A percentile compares a stretch with the other conserved stretches of the same genome.
Evolutionary conservation across 768 basidiomycete species (phyloP).

Genomic region (Termitomyces sp.): DNA sequence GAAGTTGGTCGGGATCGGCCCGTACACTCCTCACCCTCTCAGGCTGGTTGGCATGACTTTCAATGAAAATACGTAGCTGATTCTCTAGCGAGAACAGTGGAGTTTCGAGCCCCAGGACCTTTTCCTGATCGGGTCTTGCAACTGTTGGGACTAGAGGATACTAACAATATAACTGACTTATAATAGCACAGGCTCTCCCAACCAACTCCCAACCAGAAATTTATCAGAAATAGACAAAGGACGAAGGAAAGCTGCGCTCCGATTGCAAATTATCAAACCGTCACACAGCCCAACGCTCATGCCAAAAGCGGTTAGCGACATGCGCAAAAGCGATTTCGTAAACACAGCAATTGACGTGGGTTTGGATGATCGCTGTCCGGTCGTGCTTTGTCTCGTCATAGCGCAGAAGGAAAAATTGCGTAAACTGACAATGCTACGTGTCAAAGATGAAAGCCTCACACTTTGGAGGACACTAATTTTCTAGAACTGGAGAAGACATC

Average conservation of each 20-base stretch:
- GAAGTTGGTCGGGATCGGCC: background rate
- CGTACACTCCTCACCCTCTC: no score
- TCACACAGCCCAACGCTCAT: slow-evolving; percentile 8
- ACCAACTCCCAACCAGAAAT: no score
- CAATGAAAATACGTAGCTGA: no score
- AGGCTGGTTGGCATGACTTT: background rate
- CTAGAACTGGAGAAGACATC: background rate
- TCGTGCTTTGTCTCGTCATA: slow-evolving; percentile 4
- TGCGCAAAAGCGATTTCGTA: slow-evolving; percentile 1
- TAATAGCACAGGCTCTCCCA: no score
- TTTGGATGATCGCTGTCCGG: slow-evolving; percentile 2
- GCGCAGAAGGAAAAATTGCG: background rate
- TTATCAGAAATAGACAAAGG: background rate
- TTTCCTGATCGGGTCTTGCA: background rate
- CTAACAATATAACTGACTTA: no score
- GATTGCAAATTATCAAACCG: slow-evolving; percentile 10
- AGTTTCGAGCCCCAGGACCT: background rate
- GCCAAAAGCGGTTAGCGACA: slow-evolving; percentile 6
- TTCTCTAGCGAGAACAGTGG: background rate
- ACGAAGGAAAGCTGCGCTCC: slow-evolving; percentile 1
- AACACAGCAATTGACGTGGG: slow-evolving; percentile 1
- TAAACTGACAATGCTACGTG: background rate
- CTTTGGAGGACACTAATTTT: background rate
- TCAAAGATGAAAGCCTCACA: background rate
- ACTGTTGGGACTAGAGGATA: background rate